Conservation (phyloP, 2,329 filamentous ascomycete genomes). For the Aspergillus tanneri region DNA sequence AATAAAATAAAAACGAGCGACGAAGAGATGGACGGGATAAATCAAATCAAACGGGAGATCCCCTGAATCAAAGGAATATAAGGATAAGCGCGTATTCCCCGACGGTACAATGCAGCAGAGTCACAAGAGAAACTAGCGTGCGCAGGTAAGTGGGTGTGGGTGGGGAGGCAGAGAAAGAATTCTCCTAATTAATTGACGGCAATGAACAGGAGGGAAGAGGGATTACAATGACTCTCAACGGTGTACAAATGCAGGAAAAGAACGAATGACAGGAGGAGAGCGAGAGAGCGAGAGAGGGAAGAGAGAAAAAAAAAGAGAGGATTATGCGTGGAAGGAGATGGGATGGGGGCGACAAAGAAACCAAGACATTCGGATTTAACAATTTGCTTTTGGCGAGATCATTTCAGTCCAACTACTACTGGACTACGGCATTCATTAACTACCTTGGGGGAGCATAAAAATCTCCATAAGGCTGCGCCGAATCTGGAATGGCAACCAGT, state of each 20-base stretch:
- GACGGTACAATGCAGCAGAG: slow-evolving; percentile 12
- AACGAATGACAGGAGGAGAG: not conserved
- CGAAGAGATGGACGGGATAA: not conserved
- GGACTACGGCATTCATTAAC: too few relatives aligned
- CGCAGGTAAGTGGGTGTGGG: not conserved
- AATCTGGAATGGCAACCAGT: slow-evolving; percentile 15
- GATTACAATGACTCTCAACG: too few relatives aligned
- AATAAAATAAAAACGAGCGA: not conserved
- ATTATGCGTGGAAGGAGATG: not conserved
- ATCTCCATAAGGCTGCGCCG: slow-evolving; percentile 18
- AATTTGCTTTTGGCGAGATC: not conserved
- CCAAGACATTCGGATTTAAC: not conserved
- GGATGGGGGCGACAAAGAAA: not conserved
- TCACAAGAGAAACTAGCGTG: slow-evolving; percentile 9
- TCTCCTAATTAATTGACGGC: too few relatives aligned
- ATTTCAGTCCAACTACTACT: too few relatives aligned
- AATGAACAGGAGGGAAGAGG: too few relatives aligned
- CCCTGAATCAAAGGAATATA: slow-evolving; percentile 7
- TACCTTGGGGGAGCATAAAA: too few relatives aligned
- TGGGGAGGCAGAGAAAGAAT: slow-evolving; percentile 3
- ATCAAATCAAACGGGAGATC: slow-evolving; percentile 8
- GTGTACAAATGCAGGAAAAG: not conserved
- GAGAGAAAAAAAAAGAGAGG: not conserved
- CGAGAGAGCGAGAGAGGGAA: not conserved
- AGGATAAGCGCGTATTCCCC: slow-evolving; percentile 1